Base-by-base conservation (phyloP, 2,329 filamentous ascomycete genomes). In the Fusarium phyllophilum region DNA sequence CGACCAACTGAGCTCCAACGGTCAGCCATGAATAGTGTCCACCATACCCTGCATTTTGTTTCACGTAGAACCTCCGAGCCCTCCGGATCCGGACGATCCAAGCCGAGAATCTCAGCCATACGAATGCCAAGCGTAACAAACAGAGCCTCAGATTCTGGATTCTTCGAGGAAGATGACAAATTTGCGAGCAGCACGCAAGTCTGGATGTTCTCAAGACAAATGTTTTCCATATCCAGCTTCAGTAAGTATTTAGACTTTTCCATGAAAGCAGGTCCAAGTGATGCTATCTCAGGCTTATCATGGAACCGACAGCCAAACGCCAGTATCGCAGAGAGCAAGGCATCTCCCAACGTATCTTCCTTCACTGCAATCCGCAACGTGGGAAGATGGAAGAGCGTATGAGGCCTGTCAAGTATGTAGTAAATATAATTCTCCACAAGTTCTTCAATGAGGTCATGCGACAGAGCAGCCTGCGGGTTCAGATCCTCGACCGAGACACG, bases 11-110 rank as follows among this genome's bases (percentile, higher is more conserved):
- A 64, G 9, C 62, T 64, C 62, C 56, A 64, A 18, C 62, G 62
- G 22, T 64, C 62, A 11, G 62, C 62, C 62, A 64, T 64, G 31
- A 61, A 64, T 7, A 61, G 38, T 3, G 62, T 64, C 56, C 62
- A 64, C 62, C 62, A 64, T 26, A 64, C 57, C 29, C 62, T 64
- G 56, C 62, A 64, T 62, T 64, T 64, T 38, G 56, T 44, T 41
- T 64, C 62, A 38, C 62, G 62, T 26, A 64, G 41, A 15, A 64
- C 17, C 15, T 64, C 56, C 3, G 56, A 51, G 18, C 62, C 55
- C 5, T 14, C 22, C 4, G 44, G 56, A 18, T 62, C 56, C 17
- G 56, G 44, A 6, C 2, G 36, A 14, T 64, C 36, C 17, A 64
- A 22, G 20, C 62, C 56, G 38, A 64, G 62, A 17, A 64, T 64